Base-by-base conservation (phyloP, 129 eudicot genomes). In the Chrysanthemum lavandulifolium region DNA sequence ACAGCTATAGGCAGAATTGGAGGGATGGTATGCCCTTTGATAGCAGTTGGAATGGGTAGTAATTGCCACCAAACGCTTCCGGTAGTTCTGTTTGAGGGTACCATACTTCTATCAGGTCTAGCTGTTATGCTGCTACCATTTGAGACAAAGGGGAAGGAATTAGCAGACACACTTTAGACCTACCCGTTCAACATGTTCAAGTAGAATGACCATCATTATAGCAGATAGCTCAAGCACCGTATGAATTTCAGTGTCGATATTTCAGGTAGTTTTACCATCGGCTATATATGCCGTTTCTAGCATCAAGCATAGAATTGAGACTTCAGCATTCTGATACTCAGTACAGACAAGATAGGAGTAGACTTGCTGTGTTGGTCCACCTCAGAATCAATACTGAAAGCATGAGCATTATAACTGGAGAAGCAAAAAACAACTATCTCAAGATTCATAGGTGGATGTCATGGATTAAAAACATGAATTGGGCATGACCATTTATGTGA, bases 1-100 rank as follows among this genome's bases (percentile, higher is more conserved):
- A 82, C 84, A 27, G 85, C 88, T 16, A 66, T 87, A 1, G 93
- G 96, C 59, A 83, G 85, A 78, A 75, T 87, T 47, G 96, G 90
- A 2, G 96, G 96, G 0, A 90, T 90, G 96, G 76, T 86, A 15
- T 87, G 93, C 81, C 96, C 96, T 48, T 67, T 90, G 36, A 86
- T 90, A 29, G 90, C 91, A 12, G 86, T 90, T 67, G 87, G 83
- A 13, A 69, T 90, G 82, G 85, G 73, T 16, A 79, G 82, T 43
- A 78, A 68, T 45, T 90, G 92, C 68, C 88, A 83, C 73, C 93
- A 84, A 73, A 73, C 85, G 5, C 72, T 82, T 66, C 90, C 93
- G 3, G 82, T 84, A 15, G 48, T 82, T 29, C 67, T 90, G 43
- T 87, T 87, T 80, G 88, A 82, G 80, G 67, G 77, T 59, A 69